These are phyloP conservation scores for Hortiboletus flavorubellus DNA, from an alignment of 768 basidiomycete genomes.

Conservation along the genomic window DNA sequence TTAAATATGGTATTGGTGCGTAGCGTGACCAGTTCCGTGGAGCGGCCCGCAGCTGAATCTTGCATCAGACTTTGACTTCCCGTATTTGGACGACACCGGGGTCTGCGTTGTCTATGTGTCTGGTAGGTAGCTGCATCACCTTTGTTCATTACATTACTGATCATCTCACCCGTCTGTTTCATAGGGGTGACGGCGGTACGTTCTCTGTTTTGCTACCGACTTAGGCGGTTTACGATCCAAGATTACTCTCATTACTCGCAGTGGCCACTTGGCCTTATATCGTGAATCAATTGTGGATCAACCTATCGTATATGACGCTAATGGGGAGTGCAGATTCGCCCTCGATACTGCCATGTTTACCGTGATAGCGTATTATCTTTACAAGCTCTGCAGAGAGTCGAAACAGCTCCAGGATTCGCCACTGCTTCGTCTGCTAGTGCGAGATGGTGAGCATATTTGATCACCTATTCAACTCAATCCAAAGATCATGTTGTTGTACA, in stretches of 20 bases:
- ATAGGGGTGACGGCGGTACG: background rate
- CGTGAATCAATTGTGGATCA: background rate
- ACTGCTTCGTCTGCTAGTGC: conserved; percentile 2
- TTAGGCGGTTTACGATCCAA: background rate
- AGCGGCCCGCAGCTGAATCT: background rate
- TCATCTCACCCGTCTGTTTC: background rate
- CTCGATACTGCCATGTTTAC: conserved; percentile 1
- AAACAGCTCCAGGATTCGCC: background rate
- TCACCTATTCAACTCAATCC: background rate
- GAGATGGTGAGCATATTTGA: conserved; percentile 8
- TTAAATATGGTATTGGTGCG: background rate
- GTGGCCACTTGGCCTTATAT: conserved; percentile 1
- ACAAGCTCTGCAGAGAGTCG: background rate
- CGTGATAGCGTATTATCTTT: conserved; percentile 2
- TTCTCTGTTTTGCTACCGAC: background rate
- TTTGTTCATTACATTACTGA: background rate
- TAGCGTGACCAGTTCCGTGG: background rate
- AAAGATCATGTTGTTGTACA: background rate
- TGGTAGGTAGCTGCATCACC: background rate
- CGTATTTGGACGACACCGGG: background rate
- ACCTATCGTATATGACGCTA: background rate
- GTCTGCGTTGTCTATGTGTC: background rate
- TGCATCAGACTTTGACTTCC: background rate
- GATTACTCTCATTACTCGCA: background rate
- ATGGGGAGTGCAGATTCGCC: background rate